Evolutionary conservation across 345 rosid genomes (phyloP).

Genomic region (Camelina laxa): DNA sequence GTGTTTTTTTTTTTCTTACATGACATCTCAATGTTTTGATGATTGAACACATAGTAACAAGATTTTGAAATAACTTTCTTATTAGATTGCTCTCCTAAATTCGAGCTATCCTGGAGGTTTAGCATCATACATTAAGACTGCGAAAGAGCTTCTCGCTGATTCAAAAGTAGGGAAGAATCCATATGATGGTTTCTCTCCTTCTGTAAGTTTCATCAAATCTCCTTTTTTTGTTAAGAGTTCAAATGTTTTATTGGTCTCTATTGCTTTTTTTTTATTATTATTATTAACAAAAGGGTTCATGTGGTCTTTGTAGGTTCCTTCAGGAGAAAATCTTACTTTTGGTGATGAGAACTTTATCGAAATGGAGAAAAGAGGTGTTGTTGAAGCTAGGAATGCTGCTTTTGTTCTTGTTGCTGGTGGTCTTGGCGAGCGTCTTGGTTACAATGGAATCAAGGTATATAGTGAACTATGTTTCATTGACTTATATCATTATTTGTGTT

Average conservation of each 20-base stretch:
- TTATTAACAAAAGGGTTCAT: not conserved
- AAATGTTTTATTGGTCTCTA: not conserved
- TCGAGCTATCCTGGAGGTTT: conserved; percentile 95
- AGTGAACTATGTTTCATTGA: not conserved
- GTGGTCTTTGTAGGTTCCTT: conserved; percentile 64
- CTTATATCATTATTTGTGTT: not conserved
- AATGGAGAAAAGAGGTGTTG: conserved; percentile 76
- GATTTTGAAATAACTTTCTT: conserved; percentile 4
- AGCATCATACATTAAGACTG: conserved; percentile 68
- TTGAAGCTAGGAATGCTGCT: conserved; percentile 80
- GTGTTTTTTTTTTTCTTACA: not conserved
- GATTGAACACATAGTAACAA: not conserved
- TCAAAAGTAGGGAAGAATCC: conserved; percentile 93
- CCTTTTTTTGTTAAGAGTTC: not conserved
- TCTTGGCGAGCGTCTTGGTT: conserved; percentile 98
- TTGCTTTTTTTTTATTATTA: conserved; percentile 12
- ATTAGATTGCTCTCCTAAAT: conserved; percentile 72
- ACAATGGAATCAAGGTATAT: conserved; percentile 92
- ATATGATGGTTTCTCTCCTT: conserved; percentile 93
- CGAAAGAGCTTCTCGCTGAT: conserved; percentile 83
- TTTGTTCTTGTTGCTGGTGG: conserved; percentile 99
- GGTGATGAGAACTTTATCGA: conserved; percentile 72
- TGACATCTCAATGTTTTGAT: conserved; percentile 1
- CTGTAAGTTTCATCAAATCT: conserved; percentile 52
- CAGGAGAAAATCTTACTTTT: conserved; percentile 74